These are phyloP conservation scores for Solanum chacoense DNA, from an alignment of 305 asterid genomes.

Conservation along the genomic window DNA sequence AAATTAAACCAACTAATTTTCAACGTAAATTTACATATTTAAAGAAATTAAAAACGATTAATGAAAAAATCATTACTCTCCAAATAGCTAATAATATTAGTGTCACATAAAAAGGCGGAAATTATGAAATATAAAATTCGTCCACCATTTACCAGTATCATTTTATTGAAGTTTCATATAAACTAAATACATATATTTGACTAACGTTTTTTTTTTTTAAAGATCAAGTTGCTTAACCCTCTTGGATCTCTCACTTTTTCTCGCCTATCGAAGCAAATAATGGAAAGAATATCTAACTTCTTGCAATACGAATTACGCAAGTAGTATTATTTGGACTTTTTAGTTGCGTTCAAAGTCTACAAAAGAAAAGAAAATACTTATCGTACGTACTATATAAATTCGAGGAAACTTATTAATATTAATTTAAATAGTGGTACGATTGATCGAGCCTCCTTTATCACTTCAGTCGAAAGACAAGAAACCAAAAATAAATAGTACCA, in stretches of 20 bases:
- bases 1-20: not conserved
- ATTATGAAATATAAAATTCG: not conserved
- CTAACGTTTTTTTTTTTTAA: not conserved
- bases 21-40: not conserved
- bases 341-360: not conserved
- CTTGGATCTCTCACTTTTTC: conserved; percentile 4
- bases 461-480: not conserved
- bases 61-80: not conserved
- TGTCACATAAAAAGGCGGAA: not conserved
- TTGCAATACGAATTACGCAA: not conserved
- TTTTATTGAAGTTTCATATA: not conserved
- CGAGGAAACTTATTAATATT: not conserved
- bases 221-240: not conserved
- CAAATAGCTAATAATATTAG: not conserved
- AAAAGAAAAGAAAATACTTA: not conserved
- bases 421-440: not conserved
- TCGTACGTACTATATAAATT: not conserved
- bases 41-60: not conserved
- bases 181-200: not conserved
- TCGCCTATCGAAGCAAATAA: not conserved
- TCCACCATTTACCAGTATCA: not conserved
- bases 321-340: not conserved
- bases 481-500: not conserved
- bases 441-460: not conserved
- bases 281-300: not conserved